A percentile compares a stretch with the other conserved stretches of the same genome.
These are phyloP conservation scores for Colletotrichum ledebouriae DNA, from an alignment of 2,329 filamentous ascomycete species.

Conservation along the genomic window DNA sequence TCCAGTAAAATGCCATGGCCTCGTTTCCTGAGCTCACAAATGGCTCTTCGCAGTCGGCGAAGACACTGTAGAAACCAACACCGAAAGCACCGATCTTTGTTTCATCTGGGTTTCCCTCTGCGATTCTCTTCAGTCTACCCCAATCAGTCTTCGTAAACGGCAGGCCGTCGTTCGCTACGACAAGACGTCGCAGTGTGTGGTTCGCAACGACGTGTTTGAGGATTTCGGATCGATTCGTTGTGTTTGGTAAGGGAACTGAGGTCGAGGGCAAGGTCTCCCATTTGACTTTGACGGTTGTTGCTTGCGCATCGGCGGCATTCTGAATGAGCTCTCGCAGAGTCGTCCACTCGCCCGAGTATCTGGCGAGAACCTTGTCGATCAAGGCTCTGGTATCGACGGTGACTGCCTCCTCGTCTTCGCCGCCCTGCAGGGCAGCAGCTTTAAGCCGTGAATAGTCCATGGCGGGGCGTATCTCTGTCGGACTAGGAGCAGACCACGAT, in stretches of 20 bases:
- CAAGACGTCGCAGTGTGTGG: constrained; percentile 87
- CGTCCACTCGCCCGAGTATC: constrained; percentile 97
- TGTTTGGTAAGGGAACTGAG: constrained; percentile 76
- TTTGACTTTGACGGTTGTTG: constrained; percentile 88
- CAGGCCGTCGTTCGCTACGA: constrained; percentile 93
- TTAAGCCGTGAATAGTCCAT: constrained; percentile 85
- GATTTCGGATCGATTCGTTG: constrained; percentile 76
- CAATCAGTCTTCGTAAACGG: constrained; percentile 93
- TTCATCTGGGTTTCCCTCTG: constrained; percentile 98
- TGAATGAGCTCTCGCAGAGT: constrained; percentile 93
- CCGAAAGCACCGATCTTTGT: constrained; percentile 99
- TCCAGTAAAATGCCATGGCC: constrained; percentile 99
- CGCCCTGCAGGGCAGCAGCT: constrained; percentile 86
- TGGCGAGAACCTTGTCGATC: constrained; percentile 96
- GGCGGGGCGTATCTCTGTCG: constrained; percentile 38
- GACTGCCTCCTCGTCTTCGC: constrained; percentile 94
- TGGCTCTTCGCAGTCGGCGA: constrained; percentile 97
- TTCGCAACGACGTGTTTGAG: constrained; percentile 87
- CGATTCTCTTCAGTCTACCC: constrained; percentile 93
- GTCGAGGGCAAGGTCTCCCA: constrained; percentile 92
- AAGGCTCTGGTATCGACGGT: constrained; percentile 97
- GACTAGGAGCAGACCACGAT: constrained; percentile 1
- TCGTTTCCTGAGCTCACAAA: constrained; percentile 94
- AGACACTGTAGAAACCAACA: constrained; percentile 98
- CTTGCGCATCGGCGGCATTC: constrained; percentile 97